Conservation (phyloP, 768 basidiomycete species). For the Punctularia strigosozonata region DNA sequence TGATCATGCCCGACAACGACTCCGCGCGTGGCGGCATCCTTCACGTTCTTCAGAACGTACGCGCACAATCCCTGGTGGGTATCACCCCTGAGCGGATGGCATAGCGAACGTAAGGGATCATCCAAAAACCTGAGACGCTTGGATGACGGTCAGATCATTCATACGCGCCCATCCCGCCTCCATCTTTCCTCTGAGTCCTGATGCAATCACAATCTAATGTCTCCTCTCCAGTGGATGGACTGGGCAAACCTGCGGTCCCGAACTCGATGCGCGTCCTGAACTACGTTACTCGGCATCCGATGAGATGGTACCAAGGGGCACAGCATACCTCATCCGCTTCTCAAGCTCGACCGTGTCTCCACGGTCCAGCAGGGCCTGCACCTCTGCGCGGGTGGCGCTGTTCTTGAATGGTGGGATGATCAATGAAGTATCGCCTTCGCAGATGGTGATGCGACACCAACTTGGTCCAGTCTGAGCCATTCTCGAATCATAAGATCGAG, state of each 20-base stretch:
- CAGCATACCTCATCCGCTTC: conserved; percentile 40
- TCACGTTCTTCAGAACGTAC: conserved; percentile 47
- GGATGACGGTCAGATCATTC: conserved; percentile 79
- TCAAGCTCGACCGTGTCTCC: conserved; percentile 37
- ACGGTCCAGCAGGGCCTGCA: conserved; percentile 31
- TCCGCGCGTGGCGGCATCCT: conserved; percentile 44
- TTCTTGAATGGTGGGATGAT: too few relatives aligned
- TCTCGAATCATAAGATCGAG: conserved; percentile 15
- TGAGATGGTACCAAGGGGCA: not conserved
- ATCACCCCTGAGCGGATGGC: not conserved
- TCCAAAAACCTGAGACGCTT: conserved; percentile 77
- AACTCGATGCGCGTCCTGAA: conserved; percentile 66
- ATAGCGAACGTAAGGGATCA: not conserved
- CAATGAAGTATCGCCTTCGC: too few relatives aligned
- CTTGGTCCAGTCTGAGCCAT: conserved; percentile 39
- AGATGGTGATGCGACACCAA: too few relatives aligned
- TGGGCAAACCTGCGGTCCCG: conserved; percentile 64
- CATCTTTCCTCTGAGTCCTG: conserved; percentile 75
- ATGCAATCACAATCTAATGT: too few relatives aligned
- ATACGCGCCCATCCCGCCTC: conserved; percentile 86
- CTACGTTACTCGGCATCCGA: too few relatives aligned
- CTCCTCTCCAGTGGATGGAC: not conserved
- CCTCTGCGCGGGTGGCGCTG: conserved; percentile 33
- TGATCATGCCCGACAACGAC: conserved; percentile 85
- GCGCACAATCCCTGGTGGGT: conserved; percentile 56